phyloP scores from a whole-genome alignment of 192 early-diverging fungal genomes.

The Thoreauomyces humboldtii region DNA sequence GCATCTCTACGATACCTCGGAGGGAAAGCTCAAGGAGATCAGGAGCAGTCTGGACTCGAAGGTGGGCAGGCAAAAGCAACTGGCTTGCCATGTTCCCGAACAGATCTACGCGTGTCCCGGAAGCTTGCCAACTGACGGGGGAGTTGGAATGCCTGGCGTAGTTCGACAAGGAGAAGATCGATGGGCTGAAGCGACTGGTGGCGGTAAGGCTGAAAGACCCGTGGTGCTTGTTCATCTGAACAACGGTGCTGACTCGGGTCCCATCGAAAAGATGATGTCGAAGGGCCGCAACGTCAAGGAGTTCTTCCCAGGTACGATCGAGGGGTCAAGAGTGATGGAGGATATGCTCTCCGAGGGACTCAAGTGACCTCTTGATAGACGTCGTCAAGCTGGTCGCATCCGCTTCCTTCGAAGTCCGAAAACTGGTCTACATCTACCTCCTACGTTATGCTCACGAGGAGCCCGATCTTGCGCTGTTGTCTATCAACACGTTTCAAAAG shows the following conservation, averaged over 20 bases:
- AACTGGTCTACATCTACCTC: constrained; percentile 96
- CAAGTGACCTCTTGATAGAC: constrained; percentile 43
- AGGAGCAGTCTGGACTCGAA: constrained; percentile 72
- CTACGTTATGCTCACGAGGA: constrained; percentile 94
- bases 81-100: no score
- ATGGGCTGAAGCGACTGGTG: constrained; percentile 86
- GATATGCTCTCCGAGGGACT: background rate
- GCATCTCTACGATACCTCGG: constrained; percentile 90
- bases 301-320: constrained; percentile 61
- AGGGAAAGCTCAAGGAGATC: constrained; percentile 69
- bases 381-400: constrained; percentile 98
- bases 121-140: background rate
- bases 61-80: constrained; percentile 38
- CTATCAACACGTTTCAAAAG: constrained; percentile 98
- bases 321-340: background rate
- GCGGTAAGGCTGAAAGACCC: constrained; percentile 48
- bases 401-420: constrained; percentile 81
- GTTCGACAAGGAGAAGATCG: constrained; percentile 88
- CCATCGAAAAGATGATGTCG: constrained; percentile 68
- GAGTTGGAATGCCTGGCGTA: background rate
- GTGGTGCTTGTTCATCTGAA: no score
- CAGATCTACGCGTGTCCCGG: no score
- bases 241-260: no score
- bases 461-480: constrained; percentile 90
- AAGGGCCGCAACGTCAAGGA: constrained; percentile 87